phyloP scores from a whole-genome alignment of 2,329 filamentous ascomycete species.

The Aureobasidium sp. region DNA sequence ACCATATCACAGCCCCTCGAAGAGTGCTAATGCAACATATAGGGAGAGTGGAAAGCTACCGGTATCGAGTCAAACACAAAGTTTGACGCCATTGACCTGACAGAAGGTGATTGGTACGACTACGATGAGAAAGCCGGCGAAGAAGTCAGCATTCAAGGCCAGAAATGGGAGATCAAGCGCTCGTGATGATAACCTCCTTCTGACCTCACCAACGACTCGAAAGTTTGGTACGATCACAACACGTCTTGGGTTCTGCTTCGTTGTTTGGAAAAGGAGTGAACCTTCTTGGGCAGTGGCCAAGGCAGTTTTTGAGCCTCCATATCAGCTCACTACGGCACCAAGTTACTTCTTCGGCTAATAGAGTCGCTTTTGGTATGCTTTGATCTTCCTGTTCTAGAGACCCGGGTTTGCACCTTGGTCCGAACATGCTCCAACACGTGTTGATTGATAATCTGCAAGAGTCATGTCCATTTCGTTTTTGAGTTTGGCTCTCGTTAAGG shows the following conservation, averaged over 20 bases:
- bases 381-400: not conserved
- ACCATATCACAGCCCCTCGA: not conserved
- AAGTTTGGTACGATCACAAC: too few relatives aligned
- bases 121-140: conserved; percentile 44
- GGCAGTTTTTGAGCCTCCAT: not conserved
- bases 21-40: too few relatives aligned
- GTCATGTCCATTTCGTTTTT: too few relatives aligned
- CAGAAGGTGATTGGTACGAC: conserved; percentile 94
- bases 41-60: conserved; percentile 79
- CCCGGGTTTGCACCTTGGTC: not conserved
- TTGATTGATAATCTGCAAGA: not conserved
- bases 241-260: too few relatives aligned
- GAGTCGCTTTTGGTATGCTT: not conserved
- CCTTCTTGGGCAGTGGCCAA: too few relatives aligned
- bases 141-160: conserved; percentile 45
- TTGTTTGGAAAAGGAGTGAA: too few relatives aligned
- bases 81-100: conserved; percentile 74
- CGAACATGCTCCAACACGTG: not conserved
- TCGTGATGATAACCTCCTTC: conserved; percentile 40
- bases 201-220: too few relatives aligned
- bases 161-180: conserved; percentile 78
- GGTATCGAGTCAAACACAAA: conserved; percentile 73
- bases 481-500: too few relatives aligned
- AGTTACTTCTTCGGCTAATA: not conserved
- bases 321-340: not conserved